These are phyloP conservation scores for Volvox africanus DNA, from an alignment of 139 green algal species.

Conservation along the genomic window DNA sequence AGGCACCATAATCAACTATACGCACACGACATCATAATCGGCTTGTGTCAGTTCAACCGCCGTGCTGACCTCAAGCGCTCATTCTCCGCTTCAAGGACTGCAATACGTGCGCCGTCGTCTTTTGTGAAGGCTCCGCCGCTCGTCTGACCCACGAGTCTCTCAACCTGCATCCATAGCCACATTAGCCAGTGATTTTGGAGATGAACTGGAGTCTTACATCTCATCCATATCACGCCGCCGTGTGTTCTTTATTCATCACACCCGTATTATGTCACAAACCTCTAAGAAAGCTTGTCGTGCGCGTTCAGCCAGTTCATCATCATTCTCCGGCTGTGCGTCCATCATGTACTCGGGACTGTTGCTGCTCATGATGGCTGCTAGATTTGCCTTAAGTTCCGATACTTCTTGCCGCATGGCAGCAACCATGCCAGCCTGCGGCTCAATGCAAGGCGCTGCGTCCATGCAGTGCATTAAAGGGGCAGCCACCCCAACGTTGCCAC, in stretches of 20 bases:
- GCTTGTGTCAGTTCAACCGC: not conserved
- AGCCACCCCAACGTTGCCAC: not conserved
- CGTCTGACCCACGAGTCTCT: slow-evolving; percentile 1
- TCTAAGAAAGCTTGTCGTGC: slow-evolving; percentile 48
- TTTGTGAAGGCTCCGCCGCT: not conserved
- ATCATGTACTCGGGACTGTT: not conserved
- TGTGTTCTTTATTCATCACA: too few species aligned
- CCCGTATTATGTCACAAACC: not conserved
- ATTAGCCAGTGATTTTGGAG: too few species aligned
- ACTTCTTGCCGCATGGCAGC: slow-evolving; percentile 44
- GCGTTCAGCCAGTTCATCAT: slow-evolving; percentile 40
- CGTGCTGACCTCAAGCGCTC: slow-evolving; percentile 45
- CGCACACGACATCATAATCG: too few species aligned
- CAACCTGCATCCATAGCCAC: slow-evolving; percentile 14
- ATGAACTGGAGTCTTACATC: too few species aligned
- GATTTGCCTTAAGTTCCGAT: slow-evolving; percentile 30
- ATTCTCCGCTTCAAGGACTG: slow-evolving; percentile 53
- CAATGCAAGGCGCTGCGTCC: not conserved
- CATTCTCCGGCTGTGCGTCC: not conserved
- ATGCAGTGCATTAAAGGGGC: too few species aligned
- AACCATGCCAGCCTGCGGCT: slow-evolving; percentile 40
- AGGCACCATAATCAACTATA: too few species aligned
- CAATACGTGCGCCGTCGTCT: slow-evolving; percentile 17
- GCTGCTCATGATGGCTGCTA: slow-evolving; percentile 3
- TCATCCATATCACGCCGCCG: too few species aligned